Base-by-base conservation (phyloP, 2,329 filamentous ascomycete species). In the Beauveria australis region DNA sequence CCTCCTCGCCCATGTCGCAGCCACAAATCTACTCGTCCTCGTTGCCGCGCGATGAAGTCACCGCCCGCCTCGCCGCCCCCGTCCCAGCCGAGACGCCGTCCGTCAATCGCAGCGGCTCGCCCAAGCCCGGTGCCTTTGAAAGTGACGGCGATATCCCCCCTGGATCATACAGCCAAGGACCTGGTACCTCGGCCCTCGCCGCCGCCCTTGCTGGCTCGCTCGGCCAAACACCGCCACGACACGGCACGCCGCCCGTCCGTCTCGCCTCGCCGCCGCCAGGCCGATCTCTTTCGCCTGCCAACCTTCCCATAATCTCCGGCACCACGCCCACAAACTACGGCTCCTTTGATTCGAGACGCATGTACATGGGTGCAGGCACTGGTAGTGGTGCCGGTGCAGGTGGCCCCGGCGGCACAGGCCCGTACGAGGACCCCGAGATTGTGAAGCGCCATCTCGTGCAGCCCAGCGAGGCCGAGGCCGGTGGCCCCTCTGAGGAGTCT, bases 371-470 rank as follows among this genome's bases (percentile, higher is more conserved):
- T 14, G 47, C 83, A 81, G 54, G 73, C 74, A 55, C 82, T 80
- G 53, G 75, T 8, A 46, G 83, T 81, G 54, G 73, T 74, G 54
- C 82, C 79, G 53, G 75, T 67, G 33, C 33, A 5, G 44, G 62
- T 16, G 28, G 61, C 41, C 64, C 55, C n/a, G 68, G 68, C 28
- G 69, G 69, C 41, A 68, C 79, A 46, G 85, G 80, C 24, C 86
- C 88, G 5, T 88, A 88, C 70, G 92, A 97, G 75, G 91, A 97
- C 68, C 89, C 92, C 18, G 92, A 97, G 71, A 91, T 97, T 59
- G 84, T 99, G 65, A 92, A 88, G 72, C 83, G 93, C 66, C 94
- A 99, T 79, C 76, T 96, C 67, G 91, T 97, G 22, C 85, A 88
- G 69, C 86, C 89, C 3, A 76, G 75, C 22, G 82, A 84, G 58